A percentile compares a stretch with the other conserved stretches of the same genome.
These are phyloP conservation scores for Colletotrichum phormii DNA, from an alignment of 2,329 filamentous ascomycete species.

Conservation along the genomic window DNA sequence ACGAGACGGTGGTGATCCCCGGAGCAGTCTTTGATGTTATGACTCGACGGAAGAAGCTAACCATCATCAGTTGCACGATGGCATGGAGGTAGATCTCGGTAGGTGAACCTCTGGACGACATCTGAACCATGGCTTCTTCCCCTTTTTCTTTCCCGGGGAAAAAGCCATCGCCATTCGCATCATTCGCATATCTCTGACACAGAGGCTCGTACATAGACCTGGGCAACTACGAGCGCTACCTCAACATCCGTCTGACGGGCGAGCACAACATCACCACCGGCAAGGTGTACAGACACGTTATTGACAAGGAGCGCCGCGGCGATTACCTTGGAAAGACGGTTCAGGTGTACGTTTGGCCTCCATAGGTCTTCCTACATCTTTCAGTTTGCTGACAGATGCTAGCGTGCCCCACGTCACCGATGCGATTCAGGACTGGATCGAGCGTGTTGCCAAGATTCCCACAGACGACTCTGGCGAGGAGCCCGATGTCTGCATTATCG, in stretches of 20 bases:
- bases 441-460: conserved; percentile 84
- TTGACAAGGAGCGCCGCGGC: conserved; percentile 73
- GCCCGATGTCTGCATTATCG: conserved; percentile 89
- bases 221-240: conserved; percentile 74
- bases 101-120: conserved; percentile 25
- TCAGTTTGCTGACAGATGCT: neutral
- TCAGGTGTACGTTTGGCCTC: conserved; percentile 66
- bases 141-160: neutral
- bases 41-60: conserved; percentile 15
- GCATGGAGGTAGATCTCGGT: conserved; percentile 38
- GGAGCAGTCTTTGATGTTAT: neutral
- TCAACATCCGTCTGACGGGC: conserved; percentile 82
- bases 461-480: conserved; percentile 85
- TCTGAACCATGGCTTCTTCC: neutral
- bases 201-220: conserved; percentile 52
- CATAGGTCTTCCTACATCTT: neutral
- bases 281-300: conserved; percentile 93
- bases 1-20: neutral
- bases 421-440: conserved; percentile 92
- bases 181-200: conserved; percentile 33
- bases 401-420: conserved; percentile 89
- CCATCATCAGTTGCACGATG: conserved; percentile 33
- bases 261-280: conserved; percentile 98
- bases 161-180: neutral
- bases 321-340: conserved; percentile 91